Evolutionary conservation across 352 stramenopile species (phyloP), one percentile per base, ranked within the genome.

Genomic region (Aphanomyces invadans): DNA sequence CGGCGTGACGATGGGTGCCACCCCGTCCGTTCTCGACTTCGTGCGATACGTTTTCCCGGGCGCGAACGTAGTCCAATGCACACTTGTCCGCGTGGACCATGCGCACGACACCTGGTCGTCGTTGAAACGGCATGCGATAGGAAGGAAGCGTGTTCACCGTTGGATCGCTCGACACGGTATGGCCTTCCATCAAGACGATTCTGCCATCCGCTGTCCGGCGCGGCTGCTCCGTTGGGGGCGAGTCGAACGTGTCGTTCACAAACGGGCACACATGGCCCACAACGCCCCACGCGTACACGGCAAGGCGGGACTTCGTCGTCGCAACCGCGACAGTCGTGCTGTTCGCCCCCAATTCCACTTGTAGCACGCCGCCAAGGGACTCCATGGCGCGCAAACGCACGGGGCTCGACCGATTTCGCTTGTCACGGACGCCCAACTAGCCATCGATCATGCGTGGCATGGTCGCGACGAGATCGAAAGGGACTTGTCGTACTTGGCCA

Each of bases 271-370:
- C 57, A 15, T 53, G 33, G 15, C 57, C 57, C 23, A 65, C 25
- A n/a, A 53, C 32, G 26, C 57, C 57, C 57, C 57, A 65, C 31
- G 42, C 17, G 29, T 33, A 55, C 9, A 42, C 33, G 11, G 46
- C 39, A 10, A 5, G n/a, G 17, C 4, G 51, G 33, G 12, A 0
- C 52, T 28, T 3, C 4, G 10, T 10, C 17, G 46, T 65, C 3
- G 57, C 32, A 1, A 42, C 17, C 5, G 26, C 45, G 4, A 65
- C 57, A 5, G 57, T 25, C 17, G 17, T 42, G 12, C 29, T 51
- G 26, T 21, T 10, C 11, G 21, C 3, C 11, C 12, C 5, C 19
- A 23, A 11, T 1, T 21, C 17, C 26, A 25, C 28, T 1, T 51
- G 4, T 4, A 21, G 2, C 33, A 15, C 26, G 3, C 31, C 26